Conservation (phyloP, 2,329 filamentous ascomycete genomes). For the Penicillium palitans region DNA sequence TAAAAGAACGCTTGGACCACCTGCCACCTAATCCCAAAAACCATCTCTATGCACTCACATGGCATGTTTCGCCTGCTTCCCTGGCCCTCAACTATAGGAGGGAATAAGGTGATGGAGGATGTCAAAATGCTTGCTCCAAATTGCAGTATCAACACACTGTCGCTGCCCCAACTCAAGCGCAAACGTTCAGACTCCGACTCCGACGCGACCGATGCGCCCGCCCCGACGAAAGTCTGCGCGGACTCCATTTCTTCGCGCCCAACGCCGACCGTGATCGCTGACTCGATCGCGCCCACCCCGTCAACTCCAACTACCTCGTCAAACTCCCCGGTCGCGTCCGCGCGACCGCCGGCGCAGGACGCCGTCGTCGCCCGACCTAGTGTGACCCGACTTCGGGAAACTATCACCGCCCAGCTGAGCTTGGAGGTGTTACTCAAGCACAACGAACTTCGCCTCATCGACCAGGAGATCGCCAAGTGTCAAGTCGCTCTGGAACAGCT, state of each 20-base stretch:
- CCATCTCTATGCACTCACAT: slow-evolving; percentile 38
- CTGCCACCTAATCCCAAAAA: slow-evolving; percentile 15
- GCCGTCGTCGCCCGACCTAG: slow-evolving; percentile 26
- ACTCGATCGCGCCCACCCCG: slow-evolving; percentile 4
- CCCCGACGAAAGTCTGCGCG: slow-evolving; percentile 34
- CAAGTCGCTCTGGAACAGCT: slow-evolving; percentile 91
- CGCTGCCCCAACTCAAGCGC: slow-evolving; percentile 56
- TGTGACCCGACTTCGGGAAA: slow-evolving; percentile 61
- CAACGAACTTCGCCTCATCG: slow-evolving; percentile 87
- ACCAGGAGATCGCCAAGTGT: slow-evolving; percentile 94
- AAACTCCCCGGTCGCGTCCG: slow-evolving; percentile 17
- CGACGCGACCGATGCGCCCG: slow-evolving; percentile 41
- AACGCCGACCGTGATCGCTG: slow-evolving; percentile 3
- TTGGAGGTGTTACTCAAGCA: slow-evolving; percentile 93
- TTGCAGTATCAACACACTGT: slow-evolving; percentile 32
- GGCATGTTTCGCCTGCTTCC: slow-evolving; percentile 52
- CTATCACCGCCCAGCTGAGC: slow-evolving; percentile 82
- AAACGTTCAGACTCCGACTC: slow-evolving; percentile 57
- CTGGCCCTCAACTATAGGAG: slow-evolving; percentile 48
- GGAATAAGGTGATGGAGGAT: slow-evolving; percentile 49
- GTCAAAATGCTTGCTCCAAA: slow-evolving; percentile 45
- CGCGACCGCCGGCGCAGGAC: slow-evolving; percentile 21
- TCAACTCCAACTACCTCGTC: slow-evolving; percentile 11
- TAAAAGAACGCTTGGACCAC: slow-evolving; percentile 20
- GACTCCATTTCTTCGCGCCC: slow-evolving; percentile 24